Conservation (phyloP, 2,329 filamentous ascomycete species). For the Cladosporium sp. region DNA sequence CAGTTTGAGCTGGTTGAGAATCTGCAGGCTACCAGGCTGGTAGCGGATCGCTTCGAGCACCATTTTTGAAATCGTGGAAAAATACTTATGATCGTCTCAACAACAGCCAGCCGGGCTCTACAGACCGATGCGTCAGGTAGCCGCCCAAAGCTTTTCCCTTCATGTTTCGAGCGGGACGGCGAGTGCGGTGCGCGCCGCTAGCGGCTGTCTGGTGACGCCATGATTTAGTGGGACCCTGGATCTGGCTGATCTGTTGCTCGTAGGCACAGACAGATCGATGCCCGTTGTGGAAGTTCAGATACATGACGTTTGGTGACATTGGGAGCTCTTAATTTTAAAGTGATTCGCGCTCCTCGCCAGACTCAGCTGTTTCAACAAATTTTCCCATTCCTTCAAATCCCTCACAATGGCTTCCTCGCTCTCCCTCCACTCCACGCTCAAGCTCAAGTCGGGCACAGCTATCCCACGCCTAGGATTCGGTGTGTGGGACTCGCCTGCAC, state of each 20-base stretch:
- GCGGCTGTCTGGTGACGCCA: constrained; percentile 2
- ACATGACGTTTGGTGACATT: constrained; percentile 11
- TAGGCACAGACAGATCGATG: constrained; percentile 4
- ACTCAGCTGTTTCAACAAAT: not conserved
- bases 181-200: constrained; percentile 1
- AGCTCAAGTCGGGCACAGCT: constrained; percentile 45
- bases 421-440: constrained; percentile 43
- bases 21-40: constrained; percentile 62
- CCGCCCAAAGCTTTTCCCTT: constrained; percentile 6
- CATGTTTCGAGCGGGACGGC: not conserved
- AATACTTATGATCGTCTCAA: not conserved
- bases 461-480: constrained; percentile 67
- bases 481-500: constrained; percentile 52
- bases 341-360: not conserved
- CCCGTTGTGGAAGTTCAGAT: not conserved
- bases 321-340: not conserved
- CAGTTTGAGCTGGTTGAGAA: constrained; percentile 76
- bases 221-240: constrained; percentile 7
- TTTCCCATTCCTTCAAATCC: constrained; percentile 6
- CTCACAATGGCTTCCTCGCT: constrained; percentile 28
- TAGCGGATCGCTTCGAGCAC: constrained; percentile 75
- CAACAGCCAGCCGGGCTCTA: not conserved
- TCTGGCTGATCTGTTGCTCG: not conserved
- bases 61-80: constrained; percentile 28
- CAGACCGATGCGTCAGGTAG: not conserved